phyloP scores from a whole-genome alignment of 139 green algal species.

The Chlorella vulgaris region DNA sequence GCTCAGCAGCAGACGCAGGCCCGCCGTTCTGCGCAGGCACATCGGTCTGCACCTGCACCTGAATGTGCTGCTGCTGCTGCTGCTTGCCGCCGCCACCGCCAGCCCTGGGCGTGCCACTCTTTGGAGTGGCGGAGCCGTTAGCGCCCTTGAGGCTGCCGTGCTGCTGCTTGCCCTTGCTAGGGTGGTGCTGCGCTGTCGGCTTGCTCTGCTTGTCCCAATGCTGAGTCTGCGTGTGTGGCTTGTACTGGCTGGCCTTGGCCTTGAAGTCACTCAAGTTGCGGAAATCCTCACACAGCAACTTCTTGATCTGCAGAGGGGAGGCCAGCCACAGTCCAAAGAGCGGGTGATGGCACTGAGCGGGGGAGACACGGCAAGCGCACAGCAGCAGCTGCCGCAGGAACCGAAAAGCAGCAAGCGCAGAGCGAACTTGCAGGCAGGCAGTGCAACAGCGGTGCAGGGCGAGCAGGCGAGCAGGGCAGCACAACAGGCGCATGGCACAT shows the following conservation, averaged over 20 bases:
- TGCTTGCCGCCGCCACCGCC: not conserved
- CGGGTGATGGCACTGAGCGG: not conserved
- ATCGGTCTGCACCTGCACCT: conserved; percentile 6
- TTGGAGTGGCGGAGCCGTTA: not conserved
- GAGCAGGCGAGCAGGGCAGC: not conserved
- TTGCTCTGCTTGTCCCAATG: conserved; percentile 11
- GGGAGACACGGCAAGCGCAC: not conserved
- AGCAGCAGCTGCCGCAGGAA: not conserved
- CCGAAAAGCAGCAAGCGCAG: not conserved
- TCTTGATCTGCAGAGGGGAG: conserved; percentile 64
- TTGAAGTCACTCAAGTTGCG: conserved; percentile 79
- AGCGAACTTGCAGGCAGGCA: not conserved
- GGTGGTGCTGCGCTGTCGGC: not conserved
- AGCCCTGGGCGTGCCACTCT: not conserved
- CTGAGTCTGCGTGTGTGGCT: conserved; percentile 24
- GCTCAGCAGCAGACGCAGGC: not conserved
- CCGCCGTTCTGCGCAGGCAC: not conserved
- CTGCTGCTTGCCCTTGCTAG: conserved; percentile 7
- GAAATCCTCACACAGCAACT: conserved; percentile 75
- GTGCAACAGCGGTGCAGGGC: not conserved
- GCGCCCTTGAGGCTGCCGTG: not conserved
- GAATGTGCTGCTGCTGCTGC: not conserved
- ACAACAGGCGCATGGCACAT: not conserved
- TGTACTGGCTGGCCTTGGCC: conserved; percentile 36
- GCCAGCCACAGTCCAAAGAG: too few relatives aligned